Evolutionary conservation across 352 stramenopile species (phyloP), one percentile per base, ranked within the genome.

Genomic region (Globisporangium sylvaticum): DNA sequence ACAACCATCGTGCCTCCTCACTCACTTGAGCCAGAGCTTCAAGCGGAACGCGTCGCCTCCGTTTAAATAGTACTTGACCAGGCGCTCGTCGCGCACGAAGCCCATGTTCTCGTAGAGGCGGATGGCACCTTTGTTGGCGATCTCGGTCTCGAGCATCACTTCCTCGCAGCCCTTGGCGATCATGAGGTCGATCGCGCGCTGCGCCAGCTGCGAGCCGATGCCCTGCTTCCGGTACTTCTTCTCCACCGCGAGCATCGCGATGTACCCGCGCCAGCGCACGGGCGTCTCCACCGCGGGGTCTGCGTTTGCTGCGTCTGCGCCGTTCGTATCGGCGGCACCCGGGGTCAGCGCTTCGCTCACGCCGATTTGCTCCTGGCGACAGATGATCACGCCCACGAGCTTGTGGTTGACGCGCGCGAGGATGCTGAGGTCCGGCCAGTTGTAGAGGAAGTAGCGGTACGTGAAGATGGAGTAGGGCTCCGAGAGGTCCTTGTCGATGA

Each of bases 401-500:
- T 90, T 92, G 37, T 92, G 81, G 59, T 92, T 85, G 63, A 92
- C 75, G 15, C 84, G 83, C 54, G 88, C 94, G 48, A 97, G 73
- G 50, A 98, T 80, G 61, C 92, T 98, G 54, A 98, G 79, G 58
- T 97, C 78, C 20, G 95, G 95, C 94, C 94, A 98, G 71, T 96
- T 97, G 76, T 94, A 95, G 57, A 98, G 79, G 72, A 98, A 98
- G 73, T 98, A 98, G n/a, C 95, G 87, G 77, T 98, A 98, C 59
- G 95, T 98, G 79, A 98, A 98, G 66, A 98, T 93, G 29, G 90
- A 97, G 79, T 98, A 98, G 10, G 95, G 95, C 76, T 98, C 95
- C 3, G 87, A 97, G 34, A 98, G 80, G 65, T 98, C 95, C 75
- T 96, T 96, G 73, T 97, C 90, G 61, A 98, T 97, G 56, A 98